Evolutionary conservation across 1,139 yeast species (phyloP).

Genomic region (Blastobotrys raffinosifermentans): DNA sequence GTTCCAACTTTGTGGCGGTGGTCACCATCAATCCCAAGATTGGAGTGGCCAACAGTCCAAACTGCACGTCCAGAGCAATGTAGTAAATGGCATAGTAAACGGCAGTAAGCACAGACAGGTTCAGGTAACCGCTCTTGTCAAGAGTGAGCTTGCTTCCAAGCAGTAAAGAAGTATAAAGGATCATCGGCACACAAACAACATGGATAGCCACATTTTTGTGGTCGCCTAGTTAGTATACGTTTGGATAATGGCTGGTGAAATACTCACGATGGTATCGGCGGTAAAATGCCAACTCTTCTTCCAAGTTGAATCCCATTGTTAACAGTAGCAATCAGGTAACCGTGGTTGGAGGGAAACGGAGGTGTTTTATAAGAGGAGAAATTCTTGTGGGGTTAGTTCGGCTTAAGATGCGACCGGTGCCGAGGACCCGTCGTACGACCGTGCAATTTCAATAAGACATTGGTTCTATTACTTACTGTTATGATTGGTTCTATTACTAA

Average conservation of each 20-base stretch:
- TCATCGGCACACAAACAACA: slow-evolving; percentile 70
- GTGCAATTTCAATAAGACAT: no score
- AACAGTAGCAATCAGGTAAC: no score
- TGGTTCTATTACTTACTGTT: no score
- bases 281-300: slow-evolving; percentile 71
- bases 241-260: no score
- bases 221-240: slow-evolving; percentile 33
- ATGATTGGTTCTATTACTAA: no score
- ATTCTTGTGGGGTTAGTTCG: no score
- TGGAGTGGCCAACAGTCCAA: slow-evolving; percentile 40
- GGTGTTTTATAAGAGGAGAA: no score
- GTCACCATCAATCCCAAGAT: slow-evolving; percentile 29
- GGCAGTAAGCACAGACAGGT: slow-evolving; percentile 37
- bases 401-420: no score
- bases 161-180: slow-evolving; percentile 51
- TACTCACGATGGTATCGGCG: slow-evolving; percentile 66
- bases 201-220: slow-evolving; percentile 70
- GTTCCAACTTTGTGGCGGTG: slow-evolving; percentile 21
- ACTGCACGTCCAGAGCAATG: slow-evolving; percentile 36
- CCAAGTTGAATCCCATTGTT: slow-evolving; percentile 43
- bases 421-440: no score
- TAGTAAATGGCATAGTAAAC: slow-evolving; percentile 42
- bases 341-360: no score
- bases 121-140: slow-evolving; percentile 31
- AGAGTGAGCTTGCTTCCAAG: slow-evolving; percentile 34